Evolutionary conservation across 495 filamentous ascomycete species (phyloP), one percentile per base, ranked within the genome.

Genomic region (Penicillium malachiteum): DNA sequence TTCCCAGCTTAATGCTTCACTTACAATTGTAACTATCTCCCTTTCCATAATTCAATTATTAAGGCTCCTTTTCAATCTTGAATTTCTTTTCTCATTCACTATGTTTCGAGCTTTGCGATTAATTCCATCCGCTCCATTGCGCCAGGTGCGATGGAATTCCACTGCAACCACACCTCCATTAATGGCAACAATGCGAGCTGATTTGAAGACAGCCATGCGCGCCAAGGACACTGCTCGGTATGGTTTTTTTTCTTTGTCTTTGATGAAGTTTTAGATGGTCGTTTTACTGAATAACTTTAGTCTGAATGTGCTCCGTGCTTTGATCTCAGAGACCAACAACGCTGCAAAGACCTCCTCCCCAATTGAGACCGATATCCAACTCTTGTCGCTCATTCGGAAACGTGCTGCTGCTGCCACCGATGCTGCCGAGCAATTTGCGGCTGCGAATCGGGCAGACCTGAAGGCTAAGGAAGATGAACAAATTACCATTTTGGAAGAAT

Each of bases 301-400:
- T 55, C 59, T 82, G 12, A 80, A 82, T 58, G 84, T 87, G 30
- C 73, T 89, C 14, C 81, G 84, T 42, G 71, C 78, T 38, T 53
- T 87, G 49, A 77, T 87, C 40, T 79, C 85, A 45, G 83, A 86
- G 54, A 79, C 82, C 52, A 87, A 84, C 54, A 86, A 85, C 56
- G 73, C 81, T 9, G 77, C 79, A 42, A 88, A 87, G 69, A 80
- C 84, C 14, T 58, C 77, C 17, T 77, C 71, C 11, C 84, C 83
- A 8, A 81, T 86, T 30, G 70, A 75, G 46, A 82, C 79, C 30
- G 83, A 87, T 61, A 69, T 80, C 26, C 77, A 84, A 48, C 72
- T 87, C 10, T 64, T 86, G n/a, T 72, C 79, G 1, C 67, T 87
- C 9, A 78, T 88, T 41, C 71, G 75, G 5, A 86, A 84, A 67